A percentile compares a stretch with the other conserved stretches of the same genome.
Evolutionary conservation across 2,329 filamentous ascomycete genomes (phyloP).

Genomic region (Thielaviopsis populi): DNA sequence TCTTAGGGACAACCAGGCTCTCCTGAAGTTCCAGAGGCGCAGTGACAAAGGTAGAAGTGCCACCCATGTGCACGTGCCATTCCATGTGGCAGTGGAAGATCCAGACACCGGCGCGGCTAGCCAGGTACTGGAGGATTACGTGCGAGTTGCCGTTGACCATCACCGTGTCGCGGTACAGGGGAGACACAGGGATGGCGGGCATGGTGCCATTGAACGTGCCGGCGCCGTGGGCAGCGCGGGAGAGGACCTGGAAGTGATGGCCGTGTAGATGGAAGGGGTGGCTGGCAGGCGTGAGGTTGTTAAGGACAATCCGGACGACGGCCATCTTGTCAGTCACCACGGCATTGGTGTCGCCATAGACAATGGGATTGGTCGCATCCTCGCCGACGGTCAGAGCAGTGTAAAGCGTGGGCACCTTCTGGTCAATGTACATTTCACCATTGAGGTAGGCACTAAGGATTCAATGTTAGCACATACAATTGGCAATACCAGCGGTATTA

Average conservation of each 20-base stretch:
- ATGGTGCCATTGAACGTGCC: conserved; percentile 24
- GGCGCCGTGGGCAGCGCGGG: conserved; percentile 18
- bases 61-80: conserved; percentile 37
- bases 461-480: not conserved
- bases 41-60: conserved; percentile 28
- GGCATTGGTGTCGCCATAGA: conserved; percentile 32
- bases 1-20: conserved; percentile 29
- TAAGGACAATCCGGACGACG: conserved; percentile 34
- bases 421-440: conserved; percentile 42
- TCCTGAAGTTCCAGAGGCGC: conserved; percentile 32
- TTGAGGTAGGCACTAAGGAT: conserved; percentile 5
- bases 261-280: conserved; percentile 42
- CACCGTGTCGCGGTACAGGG: conserved; percentile 36
- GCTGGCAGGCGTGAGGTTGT: conserved; percentile 35
- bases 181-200: conserved; percentile 22
- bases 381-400: conserved; percentile 45
- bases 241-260: conserved; percentile 39
- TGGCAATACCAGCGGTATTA: not conserved
- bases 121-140: conserved; percentile 31
- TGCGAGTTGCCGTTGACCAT: conserved; percentile 33
- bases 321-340: conserved; percentile 27
- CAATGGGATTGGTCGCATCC: conserved; percentile 27
- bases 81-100: conserved; percentile 39
- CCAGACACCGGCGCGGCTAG: conserved; percentile 34
- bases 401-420: conserved; percentile 57